phyloP scores from a whole-genome alignment of 306 rosid genomes.

The Glycine latifolia region DNA sequence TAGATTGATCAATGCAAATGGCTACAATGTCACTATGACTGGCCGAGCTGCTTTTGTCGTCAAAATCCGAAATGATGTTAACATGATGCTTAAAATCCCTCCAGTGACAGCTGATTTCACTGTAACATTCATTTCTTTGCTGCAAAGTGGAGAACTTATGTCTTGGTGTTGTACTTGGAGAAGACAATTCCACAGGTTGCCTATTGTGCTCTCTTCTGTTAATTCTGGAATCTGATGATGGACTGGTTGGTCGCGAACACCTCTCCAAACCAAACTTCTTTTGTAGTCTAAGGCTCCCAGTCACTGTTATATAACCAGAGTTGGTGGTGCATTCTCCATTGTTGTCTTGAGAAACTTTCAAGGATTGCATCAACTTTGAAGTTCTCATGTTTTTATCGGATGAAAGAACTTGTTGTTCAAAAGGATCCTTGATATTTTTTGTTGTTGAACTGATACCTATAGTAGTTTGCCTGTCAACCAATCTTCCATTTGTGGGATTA shows the following conservation, averaged over 20 bases:
- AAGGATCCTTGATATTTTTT: conserved; percentile 45
- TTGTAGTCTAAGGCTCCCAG: conserved; percentile 66
- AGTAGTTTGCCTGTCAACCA: conserved; percentile 50
- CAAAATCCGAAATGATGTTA: conserved; percentile 60
- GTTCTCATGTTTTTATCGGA: conserved; percentile 49
- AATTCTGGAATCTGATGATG: conserved; percentile 60
- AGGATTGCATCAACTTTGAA: conserved; percentile 53
- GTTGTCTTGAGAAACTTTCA: conserved; percentile 46
- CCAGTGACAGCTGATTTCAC: conserved; percentile 47
- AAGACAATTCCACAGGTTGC: conserved; percentile 50
- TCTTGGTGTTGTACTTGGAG: conserved; percentile 55
- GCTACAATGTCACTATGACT: conserved; percentile 50
- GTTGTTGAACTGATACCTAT: conserved; percentile 50
- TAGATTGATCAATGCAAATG: conserved; percentile 52
- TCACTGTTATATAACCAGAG: conserved; percentile 50
- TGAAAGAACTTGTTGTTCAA: conserved; percentile 41
- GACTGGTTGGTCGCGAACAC: conserved; percentile 58
- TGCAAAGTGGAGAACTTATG: conserved; percentile 55
- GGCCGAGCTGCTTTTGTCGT: conserved; percentile 51
- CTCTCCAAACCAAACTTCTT: conserved; percentile 68
- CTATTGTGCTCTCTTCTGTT: conserved; percentile 52
- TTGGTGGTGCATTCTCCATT: conserved; percentile 48
- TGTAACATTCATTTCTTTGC: conserved; percentile 51
- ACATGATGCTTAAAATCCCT: conserved; percentile 53
- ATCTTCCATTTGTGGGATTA: conserved; percentile 54